A percentile compares a stretch with the other conserved stretches of the same genome.
Conservation (phyloP, 2,329 filamentous ascomycete genomes). For the Meredithiella fracta region DNA sequence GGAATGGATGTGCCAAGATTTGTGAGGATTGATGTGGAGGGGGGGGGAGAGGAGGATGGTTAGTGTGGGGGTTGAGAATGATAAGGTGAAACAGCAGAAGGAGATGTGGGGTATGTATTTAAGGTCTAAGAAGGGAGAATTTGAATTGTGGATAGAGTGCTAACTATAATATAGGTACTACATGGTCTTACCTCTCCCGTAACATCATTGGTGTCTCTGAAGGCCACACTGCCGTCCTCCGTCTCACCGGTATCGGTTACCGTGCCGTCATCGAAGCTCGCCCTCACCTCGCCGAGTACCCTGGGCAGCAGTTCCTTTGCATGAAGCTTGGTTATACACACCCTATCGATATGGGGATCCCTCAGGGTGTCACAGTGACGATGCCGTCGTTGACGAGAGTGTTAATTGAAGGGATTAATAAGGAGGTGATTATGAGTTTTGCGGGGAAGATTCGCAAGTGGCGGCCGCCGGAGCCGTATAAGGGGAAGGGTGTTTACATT, state of each 20-base stretch:
- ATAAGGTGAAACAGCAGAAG: constrained; percentile 54
- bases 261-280: constrained; percentile 71
- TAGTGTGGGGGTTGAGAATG: constrained; percentile 53
- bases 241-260: constrained; percentile 90
- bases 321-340: constrained; percentile 95
- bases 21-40: constrained; percentile 50
- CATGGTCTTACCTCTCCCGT: constrained; percentile 76
- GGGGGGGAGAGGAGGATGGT: constrained; percentile 43
- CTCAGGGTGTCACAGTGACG: constrained; percentile 66
- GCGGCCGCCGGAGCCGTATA: constrained; percentile 91
- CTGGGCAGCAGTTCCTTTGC: constrained; percentile 74
- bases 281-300: constrained; percentile 55
- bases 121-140: not conserved
- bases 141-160: not conserved
- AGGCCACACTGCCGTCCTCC: constrained; percentile 84
- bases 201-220: constrained; percentile 89
- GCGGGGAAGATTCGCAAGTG: constrained; percentile 76
- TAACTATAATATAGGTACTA: constrained; percentile 41
- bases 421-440: constrained; percentile 76
- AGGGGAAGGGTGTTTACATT: constrained; percentile 97
- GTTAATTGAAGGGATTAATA: constrained; percentile 73
- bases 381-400: constrained; percentile 84
- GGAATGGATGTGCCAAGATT: constrained; percentile 66
- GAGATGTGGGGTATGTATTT: constrained; percentile 76
- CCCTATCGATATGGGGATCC: constrained; percentile 77